phyloP scores from a whole-genome alignment of 768 basidiomycete species.

The Astraeus odoratus region DNA sequence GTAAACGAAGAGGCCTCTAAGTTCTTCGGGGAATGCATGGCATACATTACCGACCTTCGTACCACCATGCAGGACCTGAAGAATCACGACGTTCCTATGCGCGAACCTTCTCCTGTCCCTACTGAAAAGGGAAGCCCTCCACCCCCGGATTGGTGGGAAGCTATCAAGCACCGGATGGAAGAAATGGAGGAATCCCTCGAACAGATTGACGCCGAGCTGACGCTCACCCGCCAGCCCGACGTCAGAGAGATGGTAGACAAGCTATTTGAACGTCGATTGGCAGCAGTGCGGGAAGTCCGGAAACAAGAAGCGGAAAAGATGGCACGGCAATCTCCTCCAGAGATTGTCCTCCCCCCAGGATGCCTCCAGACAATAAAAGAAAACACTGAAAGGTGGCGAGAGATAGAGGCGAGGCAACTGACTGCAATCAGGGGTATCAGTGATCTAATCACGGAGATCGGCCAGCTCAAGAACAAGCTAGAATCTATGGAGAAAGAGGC shows the following conservation, averaged over 20 bases:
- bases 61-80: conserved; percentile 17
- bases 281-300: conserved; percentile 16
- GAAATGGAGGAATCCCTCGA: conserved; percentile 25
- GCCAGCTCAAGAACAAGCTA: conserved; percentile 13
- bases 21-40: conserved; percentile 21
- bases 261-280: conserved; percentile 13
- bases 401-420: conserved; percentile 20
- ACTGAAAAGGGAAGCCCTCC: background rate
- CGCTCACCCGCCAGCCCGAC: conserved; percentile 18
- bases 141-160: conserved; percentile 2
- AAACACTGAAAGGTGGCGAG: conserved; percentile 9
- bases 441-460: conserved; percentile 18
- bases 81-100: conserved; percentile 3
- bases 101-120: background rate
- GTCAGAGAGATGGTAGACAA: conserved; percentile 14
- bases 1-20: conserved; percentile 12
- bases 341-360: conserved; percentile 16
- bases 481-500: conserved; percentile 18
- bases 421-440: conserved; percentile 20
- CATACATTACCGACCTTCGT: conserved; percentile 19
- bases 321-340: conserved; percentile 9
- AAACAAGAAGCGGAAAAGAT: conserved; percentile 14
- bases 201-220: conserved; percentile 24
- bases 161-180: conserved; percentile 13
- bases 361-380: conserved; percentile 15